Conservation (phyloP, 208 protist genomes). For the Angomonas ambiguus region DNA sequence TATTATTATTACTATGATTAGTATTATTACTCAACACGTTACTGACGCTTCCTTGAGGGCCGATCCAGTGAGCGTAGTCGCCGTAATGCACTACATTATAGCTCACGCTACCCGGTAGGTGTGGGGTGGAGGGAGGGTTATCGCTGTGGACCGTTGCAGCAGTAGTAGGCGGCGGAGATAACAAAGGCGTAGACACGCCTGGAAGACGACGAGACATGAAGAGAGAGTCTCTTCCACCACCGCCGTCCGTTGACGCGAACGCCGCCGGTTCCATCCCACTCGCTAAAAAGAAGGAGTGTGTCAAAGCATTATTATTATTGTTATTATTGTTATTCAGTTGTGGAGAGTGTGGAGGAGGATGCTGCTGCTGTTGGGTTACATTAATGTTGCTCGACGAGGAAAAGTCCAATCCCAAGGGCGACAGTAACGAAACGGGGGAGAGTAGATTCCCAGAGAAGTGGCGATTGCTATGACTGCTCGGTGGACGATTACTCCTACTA, state of each 20-base stretch:
- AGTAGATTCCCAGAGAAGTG: no score
- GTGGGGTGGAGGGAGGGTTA: not conserved
- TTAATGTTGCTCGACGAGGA: not conserved
- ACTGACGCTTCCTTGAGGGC: not conserved
- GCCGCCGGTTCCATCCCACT: not conserved
- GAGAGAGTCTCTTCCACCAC: not conserved
- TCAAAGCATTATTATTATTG: not conserved
- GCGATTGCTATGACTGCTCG: not conserved
- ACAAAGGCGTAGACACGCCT: no score
- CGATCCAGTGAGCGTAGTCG: not conserved
- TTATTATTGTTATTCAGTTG: slow-evolving; percentile 1
- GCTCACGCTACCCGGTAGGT: not conserved
- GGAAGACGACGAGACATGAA: no score
- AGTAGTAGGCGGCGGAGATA: not conserved
- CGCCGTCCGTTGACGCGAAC: not conserved
- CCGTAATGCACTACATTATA: not conserved
- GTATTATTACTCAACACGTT: not conserved
- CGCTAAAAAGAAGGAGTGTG: not conserved
- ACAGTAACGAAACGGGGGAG: no score
- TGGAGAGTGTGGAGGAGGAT: not conserved
- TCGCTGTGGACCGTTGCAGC: not conserved
- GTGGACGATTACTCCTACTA: not conserved
- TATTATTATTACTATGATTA: slow-evolving; percentile 7
- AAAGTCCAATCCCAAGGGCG: no score
- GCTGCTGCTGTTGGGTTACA: not conserved